phyloP scores from a whole-genome alignment of 345 rosid species.

The Eucalyptus victrix region DNA sequence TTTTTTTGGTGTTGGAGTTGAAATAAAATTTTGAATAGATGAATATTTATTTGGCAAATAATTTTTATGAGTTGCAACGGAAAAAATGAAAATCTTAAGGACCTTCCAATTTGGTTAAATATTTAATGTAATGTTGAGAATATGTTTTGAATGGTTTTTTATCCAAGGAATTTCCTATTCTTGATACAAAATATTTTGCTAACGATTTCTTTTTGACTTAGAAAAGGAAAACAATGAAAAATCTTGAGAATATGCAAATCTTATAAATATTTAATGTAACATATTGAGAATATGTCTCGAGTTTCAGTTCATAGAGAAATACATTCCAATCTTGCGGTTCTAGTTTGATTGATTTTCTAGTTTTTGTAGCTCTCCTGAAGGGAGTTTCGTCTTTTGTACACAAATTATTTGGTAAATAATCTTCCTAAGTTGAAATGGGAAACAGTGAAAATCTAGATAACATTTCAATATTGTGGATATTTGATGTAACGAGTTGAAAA shows the following conservation, averaged over 20 bases:
- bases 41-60: neutral
- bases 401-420: neutral
- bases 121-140: neutral
- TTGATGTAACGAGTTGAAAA: neutral
- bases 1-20: neutral
- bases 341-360: neutral
- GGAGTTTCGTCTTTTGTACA: neutral
- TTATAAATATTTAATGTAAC: neutral
- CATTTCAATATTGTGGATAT: neutral
- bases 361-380: neutral
- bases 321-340: neutral
- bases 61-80: neutral
- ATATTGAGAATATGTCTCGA: neutral
- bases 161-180: neutral
- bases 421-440: neutral
- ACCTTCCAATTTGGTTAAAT: neutral
- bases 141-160: neutral
- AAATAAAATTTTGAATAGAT: neutral
- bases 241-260: neutral
- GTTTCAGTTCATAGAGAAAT: accelerated
- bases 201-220: neutral
- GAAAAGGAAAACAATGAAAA: neutral
- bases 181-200: neutral
- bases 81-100: neutral
- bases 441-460: neutral